phyloP scores from a whole-genome alignment of 148 eudicot genomes.

The Rheum nobile region DNA sequence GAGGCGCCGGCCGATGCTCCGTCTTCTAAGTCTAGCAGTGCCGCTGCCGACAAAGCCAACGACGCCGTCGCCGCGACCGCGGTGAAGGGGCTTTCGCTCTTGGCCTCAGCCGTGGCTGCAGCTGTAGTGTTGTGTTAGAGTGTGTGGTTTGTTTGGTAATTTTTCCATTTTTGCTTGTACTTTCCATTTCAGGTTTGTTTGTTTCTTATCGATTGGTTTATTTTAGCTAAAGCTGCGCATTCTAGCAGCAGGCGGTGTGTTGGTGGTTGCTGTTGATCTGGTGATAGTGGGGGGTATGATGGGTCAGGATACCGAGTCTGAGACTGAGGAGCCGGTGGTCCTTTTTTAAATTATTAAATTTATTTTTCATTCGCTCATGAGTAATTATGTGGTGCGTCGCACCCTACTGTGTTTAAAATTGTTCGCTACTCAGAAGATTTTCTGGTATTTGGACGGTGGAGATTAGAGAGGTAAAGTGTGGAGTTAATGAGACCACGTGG shows the following conservation, averaged over 20 bases:
- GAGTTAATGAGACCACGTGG: constrained; percentile 6
- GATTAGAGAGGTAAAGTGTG: background rate
- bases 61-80: constrained; percentile 5
- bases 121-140: background rate
- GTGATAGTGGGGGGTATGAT: background rate
- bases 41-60: constrained; percentile 16
- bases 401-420: background rate
- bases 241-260: constrained; percentile 1
- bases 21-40: background rate
- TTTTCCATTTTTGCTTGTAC: background rate
- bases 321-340: background rate
- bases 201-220: background rate
- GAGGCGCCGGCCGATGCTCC: constrained; percentile 31
- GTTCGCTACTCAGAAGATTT: background rate
- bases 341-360: background rate
- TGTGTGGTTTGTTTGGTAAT: constrained; percentile 3
- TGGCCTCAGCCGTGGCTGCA: background rate
- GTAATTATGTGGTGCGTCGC: background rate
- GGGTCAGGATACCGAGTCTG: background rate
- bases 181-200: background rate
- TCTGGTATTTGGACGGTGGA: constrained; percentile 1
- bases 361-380: background rate
- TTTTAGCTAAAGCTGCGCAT: constrained; percentile 5
- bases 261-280: background rate
- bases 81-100: background rate